phyloP scores from a whole-genome alignment of 176 grass and related monocot genomes.

The Echinochloa phyllopogon region DNA sequence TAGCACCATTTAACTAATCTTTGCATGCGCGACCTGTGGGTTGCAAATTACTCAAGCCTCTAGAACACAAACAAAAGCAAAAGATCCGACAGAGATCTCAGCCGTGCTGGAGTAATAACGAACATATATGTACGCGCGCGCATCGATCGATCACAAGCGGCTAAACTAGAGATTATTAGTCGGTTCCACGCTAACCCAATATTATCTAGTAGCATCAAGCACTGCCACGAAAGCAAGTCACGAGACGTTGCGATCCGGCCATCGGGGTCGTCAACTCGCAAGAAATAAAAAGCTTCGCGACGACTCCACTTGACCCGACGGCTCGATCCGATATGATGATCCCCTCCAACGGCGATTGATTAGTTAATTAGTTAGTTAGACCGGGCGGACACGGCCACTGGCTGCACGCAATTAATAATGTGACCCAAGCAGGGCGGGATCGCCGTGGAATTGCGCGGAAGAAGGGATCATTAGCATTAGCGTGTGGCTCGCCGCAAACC shows the following conservation, averaged over 20 bases:
- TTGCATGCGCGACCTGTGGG: not conserved
- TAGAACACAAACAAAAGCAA: not conserved
- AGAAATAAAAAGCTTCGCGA: not conserved
- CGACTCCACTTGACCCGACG: not conserved
- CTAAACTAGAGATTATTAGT: not conserved
- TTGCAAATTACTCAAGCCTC: not conserved
- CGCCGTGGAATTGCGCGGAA: constrained; percentile 2
- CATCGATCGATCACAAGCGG: not conserved
- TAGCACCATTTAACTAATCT: not conserved
- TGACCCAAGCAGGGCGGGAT: not conserved
- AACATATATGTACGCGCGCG: too few species aligned
- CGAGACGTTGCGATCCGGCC: not conserved
- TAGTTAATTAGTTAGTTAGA: not conserved
- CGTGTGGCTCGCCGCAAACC: not conserved
- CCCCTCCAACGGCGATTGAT: not conserved
- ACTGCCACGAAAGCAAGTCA: not conserved
- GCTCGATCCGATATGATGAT: not conserved
- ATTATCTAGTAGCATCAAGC: too few species aligned
- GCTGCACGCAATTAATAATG: not conserved
- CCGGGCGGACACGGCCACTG: not conserved
- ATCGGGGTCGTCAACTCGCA: too few species aligned
- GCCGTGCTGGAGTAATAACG: not conserved
- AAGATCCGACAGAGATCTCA: not conserved
- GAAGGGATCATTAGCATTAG: not conserved
- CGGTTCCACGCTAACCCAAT: too few species aligned